A percentile compares a stretch with the other conserved stretches of the same genome.
These are phyloP conservation scores for Aspergillus sp. DNA, from an alignment of 2,329 filamentous ascomycete species.

Conservation along the genomic window DNA sequence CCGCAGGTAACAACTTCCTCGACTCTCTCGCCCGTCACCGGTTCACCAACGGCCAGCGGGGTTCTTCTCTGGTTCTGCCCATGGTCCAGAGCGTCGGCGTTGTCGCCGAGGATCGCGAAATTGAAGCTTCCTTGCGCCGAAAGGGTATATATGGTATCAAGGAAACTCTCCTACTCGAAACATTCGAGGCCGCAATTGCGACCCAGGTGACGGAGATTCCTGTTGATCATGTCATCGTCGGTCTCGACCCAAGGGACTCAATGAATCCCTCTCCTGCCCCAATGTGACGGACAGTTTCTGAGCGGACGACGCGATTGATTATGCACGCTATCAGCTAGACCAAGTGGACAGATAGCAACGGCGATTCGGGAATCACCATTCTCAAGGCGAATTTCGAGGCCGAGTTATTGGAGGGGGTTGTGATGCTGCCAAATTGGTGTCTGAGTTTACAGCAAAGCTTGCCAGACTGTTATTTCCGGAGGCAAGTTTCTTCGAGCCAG, in stretches of 20 bases:
- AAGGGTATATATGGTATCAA: background rate
- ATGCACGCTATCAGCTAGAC: background rate
- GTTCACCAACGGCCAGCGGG: background rate
- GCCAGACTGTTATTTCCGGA: conserved; percentile 1
- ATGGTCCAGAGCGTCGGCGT: no score
- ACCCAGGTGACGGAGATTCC: background rate
- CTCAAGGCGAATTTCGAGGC: background rate
- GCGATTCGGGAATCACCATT: background rate
- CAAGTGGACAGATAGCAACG: background rate
- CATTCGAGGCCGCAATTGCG: no score
- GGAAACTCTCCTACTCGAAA: background rate
- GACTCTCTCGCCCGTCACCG: background rate
- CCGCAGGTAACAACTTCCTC: background rate
- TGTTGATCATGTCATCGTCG: background rate
- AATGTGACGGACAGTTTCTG: background rate
- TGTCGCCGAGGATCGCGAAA: no score
- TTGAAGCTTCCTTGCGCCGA: background rate
- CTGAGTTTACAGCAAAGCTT: background rate
- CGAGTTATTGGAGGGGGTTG: background rate
- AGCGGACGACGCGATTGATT: background rate
- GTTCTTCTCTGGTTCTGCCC: no score
- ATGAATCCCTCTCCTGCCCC: no score
- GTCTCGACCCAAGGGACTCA: no score
- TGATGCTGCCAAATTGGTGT: background rate
- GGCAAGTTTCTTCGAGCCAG: background rate